Evolutionary conservation across 2,329 filamentous ascomycete genomes (phyloP), one percentile per base, ranked within the genome.

Genomic region (Bipolaris gigantea): DNA sequence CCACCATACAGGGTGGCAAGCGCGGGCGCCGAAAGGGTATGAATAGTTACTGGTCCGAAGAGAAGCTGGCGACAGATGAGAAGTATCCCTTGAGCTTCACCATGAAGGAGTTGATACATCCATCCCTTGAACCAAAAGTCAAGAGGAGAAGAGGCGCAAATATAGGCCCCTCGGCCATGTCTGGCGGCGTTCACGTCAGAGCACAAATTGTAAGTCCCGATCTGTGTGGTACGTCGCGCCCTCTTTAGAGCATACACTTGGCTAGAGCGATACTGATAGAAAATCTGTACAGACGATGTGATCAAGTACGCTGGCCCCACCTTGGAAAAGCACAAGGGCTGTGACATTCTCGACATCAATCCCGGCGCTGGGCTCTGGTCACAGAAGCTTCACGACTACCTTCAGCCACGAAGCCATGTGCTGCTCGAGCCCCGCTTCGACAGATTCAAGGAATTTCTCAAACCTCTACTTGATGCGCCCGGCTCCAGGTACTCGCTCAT

Each of bases 321-420:
- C 2, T 81, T 97, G 16, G 77, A 84, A 32, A 83, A 85, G 40
- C 87, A 94, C 72, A 77, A 80, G 45, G 89, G 90, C 49, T 92
- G 92, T 75, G 92, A 96, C 65, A 82, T 97, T 40, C 79, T 99
- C 64, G 93, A 97, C 69, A 78, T 96, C 51, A 90, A 92, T 71
- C 93, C 93, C 0, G 92, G 92, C 13, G 77, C 78, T 1, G 90
- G 92, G 8, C 49, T 96, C 2, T 94, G 89, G 85, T 96, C 92
- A 32, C 79, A 79, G 25, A 89, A 88, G 65, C 78, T 97, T 0
- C 86, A 96, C 69, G 80, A 90, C 0, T 77, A 83, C 41, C 79
- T 99, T 7, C 77, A 90, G 65, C 93, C 93, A 4, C 86, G 91
- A 53, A 86, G 84, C 5, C 94, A 99, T 76, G 77, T 97, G 40